A percentile compares a stretch with the other conserved stretches of the same genome.
Evolutionary conservation across 768 basidiomycete genomes (phyloP).

Genomic region (Suillus bovinus): DNA sequence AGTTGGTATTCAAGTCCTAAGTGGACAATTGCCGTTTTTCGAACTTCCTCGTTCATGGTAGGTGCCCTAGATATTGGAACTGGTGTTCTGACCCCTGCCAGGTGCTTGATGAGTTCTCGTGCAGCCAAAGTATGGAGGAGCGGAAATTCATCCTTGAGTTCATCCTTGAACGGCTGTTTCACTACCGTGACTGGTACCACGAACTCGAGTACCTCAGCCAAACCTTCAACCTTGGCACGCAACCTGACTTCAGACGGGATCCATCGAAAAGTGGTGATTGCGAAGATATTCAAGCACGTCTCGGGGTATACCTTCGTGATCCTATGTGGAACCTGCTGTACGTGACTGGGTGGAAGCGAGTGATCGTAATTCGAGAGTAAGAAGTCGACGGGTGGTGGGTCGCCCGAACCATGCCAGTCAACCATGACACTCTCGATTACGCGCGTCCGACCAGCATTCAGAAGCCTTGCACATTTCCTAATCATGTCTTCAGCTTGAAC

Average conservation of each 20-base stretch:
- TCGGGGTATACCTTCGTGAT: constrained; percentile 35
- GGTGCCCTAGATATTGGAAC: constrained; percentile 29
- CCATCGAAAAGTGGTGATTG: constrained; percentile 23
- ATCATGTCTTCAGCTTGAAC: constrained; percentile 44
- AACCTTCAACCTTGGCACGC: constrained; percentile 29
- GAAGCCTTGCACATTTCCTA: constrained; percentile 48
- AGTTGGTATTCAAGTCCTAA: constrained; percentile 55
- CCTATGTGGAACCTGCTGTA: constrained; percentile 33
- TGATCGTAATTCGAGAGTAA: constrained; percentile 18
- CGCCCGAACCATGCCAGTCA: constrained; percentile 43
- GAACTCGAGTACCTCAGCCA: constrained; percentile 17
- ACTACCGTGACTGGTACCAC: constrained; percentile 24
- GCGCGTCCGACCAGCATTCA: constrained; percentile 50
- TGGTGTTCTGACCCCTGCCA: constrained; percentile 37
- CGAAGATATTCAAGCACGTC: constrained; percentile 34
- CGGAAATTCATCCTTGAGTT: constrained; percentile 18
- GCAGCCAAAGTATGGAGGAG: constrained; percentile 60
- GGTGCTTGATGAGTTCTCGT: constrained; percentile 50
- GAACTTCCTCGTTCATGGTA: constrained; percentile 33
- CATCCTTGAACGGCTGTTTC: constrained; percentile 23
- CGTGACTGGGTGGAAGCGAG: constrained; percentile 12
- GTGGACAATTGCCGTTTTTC: constrained; percentile 47
- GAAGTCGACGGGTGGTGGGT: background rate
- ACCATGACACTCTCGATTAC: constrained; percentile 46
- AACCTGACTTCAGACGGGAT: constrained; percentile 32